Conservation (phyloP, 768 basidiomycete genomes). For the Panaeolus cyanescens region DNA sequence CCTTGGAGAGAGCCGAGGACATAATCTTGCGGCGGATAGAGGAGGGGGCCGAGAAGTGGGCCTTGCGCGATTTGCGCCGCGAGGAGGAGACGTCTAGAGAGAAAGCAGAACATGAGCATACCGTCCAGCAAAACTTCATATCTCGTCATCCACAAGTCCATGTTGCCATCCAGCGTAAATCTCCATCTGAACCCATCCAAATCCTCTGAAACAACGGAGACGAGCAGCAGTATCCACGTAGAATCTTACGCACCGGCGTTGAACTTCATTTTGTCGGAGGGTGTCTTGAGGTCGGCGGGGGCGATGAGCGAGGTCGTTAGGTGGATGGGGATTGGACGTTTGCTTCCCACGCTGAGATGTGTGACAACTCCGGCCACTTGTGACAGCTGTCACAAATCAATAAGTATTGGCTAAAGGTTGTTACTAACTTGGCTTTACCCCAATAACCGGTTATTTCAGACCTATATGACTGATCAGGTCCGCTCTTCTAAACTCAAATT, state of each 20-base stretch:
- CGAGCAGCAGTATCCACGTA: conserved; percentile 16
- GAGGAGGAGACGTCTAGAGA: conserved; percentile 82
- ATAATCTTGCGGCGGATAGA: conserved; percentile 96
- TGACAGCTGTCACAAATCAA: neutral
- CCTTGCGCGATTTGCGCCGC: conserved; percentile 97
- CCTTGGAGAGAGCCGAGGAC: conserved; percentile 95
- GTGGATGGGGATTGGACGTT: conserved; percentile 16
- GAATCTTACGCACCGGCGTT: conserved; percentile 71
- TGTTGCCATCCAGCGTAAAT: conserved; percentile 57
- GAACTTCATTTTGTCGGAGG: conserved; percentile 66
- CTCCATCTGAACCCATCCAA: conserved; percentile 25
- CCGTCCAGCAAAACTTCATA: conserved; percentile 16
- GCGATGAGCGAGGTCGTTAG: conserved; percentile 44
- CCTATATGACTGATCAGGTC: conserved; percentile 39
- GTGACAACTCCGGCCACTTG: conserved; percentile 25
- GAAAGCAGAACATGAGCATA: conserved; percentile 31
- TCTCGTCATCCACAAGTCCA: conserved; percentile 43
- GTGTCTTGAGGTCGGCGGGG: conserved; percentile 63
- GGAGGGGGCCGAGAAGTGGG: conserved; percentile 95
- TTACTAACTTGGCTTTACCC: neutral
- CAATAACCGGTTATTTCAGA: conserved; percentile 2
- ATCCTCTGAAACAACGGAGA: conserved; percentile 25
- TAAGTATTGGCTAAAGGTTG: neutral
- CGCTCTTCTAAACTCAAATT: conserved; percentile 82
- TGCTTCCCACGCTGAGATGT: conserved; percentile 42